Conservation (phyloP, 495 filamentous ascomycete genomes). For the Mytilinidion resinicola region DNA sequence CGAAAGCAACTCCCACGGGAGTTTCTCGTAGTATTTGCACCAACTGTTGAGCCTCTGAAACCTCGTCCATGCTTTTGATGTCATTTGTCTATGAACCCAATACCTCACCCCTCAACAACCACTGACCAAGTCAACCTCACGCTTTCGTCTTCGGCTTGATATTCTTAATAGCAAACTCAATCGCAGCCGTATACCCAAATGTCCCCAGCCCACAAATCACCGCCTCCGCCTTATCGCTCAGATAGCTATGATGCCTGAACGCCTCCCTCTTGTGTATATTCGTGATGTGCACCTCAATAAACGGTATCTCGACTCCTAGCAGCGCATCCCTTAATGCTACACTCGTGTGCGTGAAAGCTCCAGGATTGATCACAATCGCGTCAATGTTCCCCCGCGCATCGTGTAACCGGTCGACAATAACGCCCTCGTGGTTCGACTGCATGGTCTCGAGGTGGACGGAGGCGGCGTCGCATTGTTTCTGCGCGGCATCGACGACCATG, state of each 20-base stretch:
- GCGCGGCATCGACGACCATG: slow-evolving; percentile 47
- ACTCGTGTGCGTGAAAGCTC: slow-evolving; percentile 61
- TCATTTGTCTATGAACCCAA: too few relatives aligned
- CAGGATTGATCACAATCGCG: slow-evolving; percentile 64
- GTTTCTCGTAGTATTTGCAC: too few relatives aligned
- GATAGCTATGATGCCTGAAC: slow-evolving; percentile 58
- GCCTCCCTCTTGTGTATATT: slow-evolving; percentile 62
- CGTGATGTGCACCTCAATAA: slow-evolving; percentile 64
- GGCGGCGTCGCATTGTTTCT: slow-evolving; percentile 41
- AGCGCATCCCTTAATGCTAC: slow-evolving; percentile 64
- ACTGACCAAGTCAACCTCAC: not conserved
- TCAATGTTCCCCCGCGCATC: slow-evolving; percentile 39
- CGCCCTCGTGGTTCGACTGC: slow-evolving; percentile 61
- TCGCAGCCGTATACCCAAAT: slow-evolving; percentile 62
- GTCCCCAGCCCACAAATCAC: slow-evolving; percentile 63
- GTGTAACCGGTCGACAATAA: slow-evolving; percentile 42
- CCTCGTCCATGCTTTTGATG: too few relatives aligned
- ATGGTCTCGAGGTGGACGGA: slow-evolving; percentile 44
- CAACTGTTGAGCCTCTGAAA: too few relatives aligned
- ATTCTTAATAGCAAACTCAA: slow-evolving; percentile 53
- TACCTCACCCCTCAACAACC: too few relatives aligned
- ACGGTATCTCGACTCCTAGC: slow-evolving; percentile 56
- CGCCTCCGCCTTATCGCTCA: slow-evolving; percentile 63
- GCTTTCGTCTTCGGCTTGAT: slow-evolving; percentile 38
- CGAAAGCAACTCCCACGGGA: too few relatives aligned